Evolutionary conservation across 257 asterid species (phyloP).

Genomic region (Solanum acaule): DNA sequence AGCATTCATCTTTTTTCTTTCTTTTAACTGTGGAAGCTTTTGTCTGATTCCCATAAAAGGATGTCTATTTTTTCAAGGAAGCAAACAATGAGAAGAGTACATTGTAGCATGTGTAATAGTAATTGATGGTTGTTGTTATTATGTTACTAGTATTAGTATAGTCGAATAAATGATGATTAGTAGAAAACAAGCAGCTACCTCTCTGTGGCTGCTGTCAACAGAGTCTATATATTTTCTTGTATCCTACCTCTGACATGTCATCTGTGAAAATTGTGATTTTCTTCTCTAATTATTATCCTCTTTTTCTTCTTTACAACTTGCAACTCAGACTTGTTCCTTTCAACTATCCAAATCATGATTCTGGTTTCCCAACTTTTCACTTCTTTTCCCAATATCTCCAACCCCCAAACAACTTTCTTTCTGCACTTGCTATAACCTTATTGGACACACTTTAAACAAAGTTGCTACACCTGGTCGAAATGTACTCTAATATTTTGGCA

Average conservation of each 20-base stretch:
- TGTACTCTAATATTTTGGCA: not conserved
- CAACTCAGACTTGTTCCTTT: conserved; percentile 22
- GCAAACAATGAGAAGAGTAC: not conserved
- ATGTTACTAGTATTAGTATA: not conserved
- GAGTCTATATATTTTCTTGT: not conserved
- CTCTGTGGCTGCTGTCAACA: not conserved
- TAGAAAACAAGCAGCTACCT: not conserved
- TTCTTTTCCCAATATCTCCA: not conserved
- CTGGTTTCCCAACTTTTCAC: not conserved
- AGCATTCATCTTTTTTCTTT: not conserved
- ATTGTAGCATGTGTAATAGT: not conserved
- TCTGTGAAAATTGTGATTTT: not conserved
- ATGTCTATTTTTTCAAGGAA: not conserved
- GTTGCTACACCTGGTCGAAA: not conserved
- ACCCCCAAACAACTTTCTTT: not conserved
- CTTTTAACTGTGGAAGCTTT: not conserved
- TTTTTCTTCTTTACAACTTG: conserved; percentile 15
- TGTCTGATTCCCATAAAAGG: conserved; percentile 6
- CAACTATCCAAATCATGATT: conserved; percentile 12
- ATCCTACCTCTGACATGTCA: not conserved
- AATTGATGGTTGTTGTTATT: not conserved
- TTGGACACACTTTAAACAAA: not conserved
- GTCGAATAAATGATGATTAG: conserved; percentile 3
- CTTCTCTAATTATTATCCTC: not conserved
- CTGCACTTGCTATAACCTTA: not conserved